These are phyloP conservation scores for Carex pumila DNA, from an alignment of 176 grass and related monocot species.

Conservation along the genomic window DNA sequence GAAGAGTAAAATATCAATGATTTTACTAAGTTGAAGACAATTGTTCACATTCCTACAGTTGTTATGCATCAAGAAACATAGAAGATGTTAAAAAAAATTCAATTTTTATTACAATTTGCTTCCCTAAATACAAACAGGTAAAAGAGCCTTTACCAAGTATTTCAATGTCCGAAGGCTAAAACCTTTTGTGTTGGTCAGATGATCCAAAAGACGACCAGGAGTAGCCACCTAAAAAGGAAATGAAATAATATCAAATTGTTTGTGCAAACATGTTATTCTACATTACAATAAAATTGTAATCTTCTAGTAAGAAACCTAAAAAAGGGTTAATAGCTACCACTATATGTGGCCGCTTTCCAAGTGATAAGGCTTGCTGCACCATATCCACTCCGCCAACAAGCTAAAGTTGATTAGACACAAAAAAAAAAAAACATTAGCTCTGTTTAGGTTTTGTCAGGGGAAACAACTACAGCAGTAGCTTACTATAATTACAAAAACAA, in stretches of 20 bases:
- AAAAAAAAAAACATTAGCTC: background rate
- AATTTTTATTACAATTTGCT: background rate
- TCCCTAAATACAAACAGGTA: background rate
- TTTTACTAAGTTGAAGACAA: background rate
- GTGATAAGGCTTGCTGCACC: slow-evolving; percentile 64
- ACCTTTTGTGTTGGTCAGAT: slow-evolving; percentile 81
- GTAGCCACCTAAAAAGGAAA: slow-evolving; percentile 59
- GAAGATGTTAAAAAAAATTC: background rate
- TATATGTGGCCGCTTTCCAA: slow-evolving; percentile 79
- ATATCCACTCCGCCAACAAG: slow-evolving; percentile 87
- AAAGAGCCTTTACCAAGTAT: slow-evolving; percentile 50
- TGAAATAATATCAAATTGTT: slow-evolving; percentile 4
- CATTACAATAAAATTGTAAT: slow-evolving; percentile 1
- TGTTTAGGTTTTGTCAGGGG: background rate
- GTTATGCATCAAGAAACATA: background rate
- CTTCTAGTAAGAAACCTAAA: background rate
- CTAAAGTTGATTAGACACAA: slow-evolving; percentile 24
- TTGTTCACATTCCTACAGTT: background rate
- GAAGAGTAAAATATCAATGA: background rate
- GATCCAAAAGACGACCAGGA: slow-evolving; percentile 73
- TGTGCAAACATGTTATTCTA: slow-evolving; percentile 9
- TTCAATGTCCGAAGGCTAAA: slow-evolving; percentile 80
- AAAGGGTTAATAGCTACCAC: slow-evolving; percentile 39
- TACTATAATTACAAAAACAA: background rate
- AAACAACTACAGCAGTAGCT: background rate